Percentiles rank a stretch among this genome's conserved stretches.
Conservation (phyloP, 768 basidiomycete genomes). For the Mycena sanguinolenta region DNA sequence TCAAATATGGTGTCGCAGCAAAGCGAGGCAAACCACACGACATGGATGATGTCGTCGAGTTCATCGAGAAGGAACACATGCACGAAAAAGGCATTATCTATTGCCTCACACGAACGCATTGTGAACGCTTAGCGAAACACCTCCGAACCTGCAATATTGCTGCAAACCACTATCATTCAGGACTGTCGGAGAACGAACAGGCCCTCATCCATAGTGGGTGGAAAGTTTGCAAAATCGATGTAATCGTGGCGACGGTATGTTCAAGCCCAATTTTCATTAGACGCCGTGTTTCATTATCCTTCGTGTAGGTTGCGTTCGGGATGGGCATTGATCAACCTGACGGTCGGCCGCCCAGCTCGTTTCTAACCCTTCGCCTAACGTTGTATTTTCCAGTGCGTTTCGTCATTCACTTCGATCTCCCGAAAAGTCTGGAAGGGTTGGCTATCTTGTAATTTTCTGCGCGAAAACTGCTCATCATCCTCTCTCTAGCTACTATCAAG, state of each 20-base stretch:
- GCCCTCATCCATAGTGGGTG: not conserved
- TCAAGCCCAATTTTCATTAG: not conserved
- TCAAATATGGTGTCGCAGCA: slow-evolving; percentile 71
- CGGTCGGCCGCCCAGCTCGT: slow-evolving; percentile 45
- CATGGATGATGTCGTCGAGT: slow-evolving; percentile 1
- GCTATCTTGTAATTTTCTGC: not conserved
- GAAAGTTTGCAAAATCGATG: not conserved
- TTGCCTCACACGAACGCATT: not conserved
- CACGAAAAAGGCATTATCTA: slow-evolving; percentile 22
- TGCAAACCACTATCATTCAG: slow-evolving; percentile 21
- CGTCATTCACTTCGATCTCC: slow-evolving; percentile 13
- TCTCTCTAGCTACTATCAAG: slow-evolving; percentile 17
- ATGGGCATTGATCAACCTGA: slow-evolving; percentile 80
- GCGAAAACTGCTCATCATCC: not conserved
- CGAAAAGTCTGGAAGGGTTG: slow-evolving; percentile 14
- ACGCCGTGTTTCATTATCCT: not conserved
- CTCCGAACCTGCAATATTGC: not conserved
- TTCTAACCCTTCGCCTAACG: not conserved
- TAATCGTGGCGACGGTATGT: slow-evolving; percentile 26
- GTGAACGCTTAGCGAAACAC: not conserved
- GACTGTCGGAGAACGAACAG: not conserved
- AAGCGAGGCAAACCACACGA: slow-evolving; percentile 43
- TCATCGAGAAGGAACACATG: not conserved
- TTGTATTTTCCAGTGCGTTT: slow-evolving; percentile 3
- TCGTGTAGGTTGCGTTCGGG: slow-evolving; percentile 73